Base-by-base conservation (phyloP, 1,284 basidiomycete genomes). In the Cystobasidium sp. region DNA sequence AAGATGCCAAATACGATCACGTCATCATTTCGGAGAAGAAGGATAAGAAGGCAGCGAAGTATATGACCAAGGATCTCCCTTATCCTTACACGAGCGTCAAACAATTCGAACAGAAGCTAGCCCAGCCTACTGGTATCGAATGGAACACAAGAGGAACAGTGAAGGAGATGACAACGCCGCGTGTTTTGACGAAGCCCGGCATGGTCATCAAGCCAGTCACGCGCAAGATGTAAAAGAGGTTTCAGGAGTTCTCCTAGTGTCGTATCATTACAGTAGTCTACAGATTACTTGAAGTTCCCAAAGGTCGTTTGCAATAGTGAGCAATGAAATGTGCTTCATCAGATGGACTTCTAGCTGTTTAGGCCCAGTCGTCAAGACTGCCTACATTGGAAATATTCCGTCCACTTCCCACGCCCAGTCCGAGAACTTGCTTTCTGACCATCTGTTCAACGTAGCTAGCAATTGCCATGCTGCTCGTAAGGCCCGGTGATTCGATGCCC, bases 11-110 rank as follows among this genome's bases (percentile, higher is more conserved):
- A 67, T 92, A 93, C 81, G 86, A 88, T 8, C 89, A 97, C 82
- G 88, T 99, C 78, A 97, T 99, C 84, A 92, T 99, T 80, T 92
- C 92, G 1, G 94, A 99, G 83, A 91, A 90, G 81, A 88, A 89
- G 71, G 94, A 98, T 84, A 94, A 94, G 84, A 97, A 97, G 82
- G 93, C 92, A 0, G 85, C 88, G 12, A 91, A 92, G 83, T 98
- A 94, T 82, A 86, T 90, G 74, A 88, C 93, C 70, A 91, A 91
- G 81, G 93, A 97, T 82, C 83, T 99, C 62, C 96, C 96, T 1
- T 92, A 91, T 82, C 96, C 96, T 1, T 99, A 94, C 82, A 96
- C 95, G 4, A 91, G 89, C 81, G 88, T 89, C 67, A 91, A 90
- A 8, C 95, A 97, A 84, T 97, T 91, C 81, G 92, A 95, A 82